Conservation (phyloP, 306 rosid species). For the Dalbergia cochinchinensis region DNA sequence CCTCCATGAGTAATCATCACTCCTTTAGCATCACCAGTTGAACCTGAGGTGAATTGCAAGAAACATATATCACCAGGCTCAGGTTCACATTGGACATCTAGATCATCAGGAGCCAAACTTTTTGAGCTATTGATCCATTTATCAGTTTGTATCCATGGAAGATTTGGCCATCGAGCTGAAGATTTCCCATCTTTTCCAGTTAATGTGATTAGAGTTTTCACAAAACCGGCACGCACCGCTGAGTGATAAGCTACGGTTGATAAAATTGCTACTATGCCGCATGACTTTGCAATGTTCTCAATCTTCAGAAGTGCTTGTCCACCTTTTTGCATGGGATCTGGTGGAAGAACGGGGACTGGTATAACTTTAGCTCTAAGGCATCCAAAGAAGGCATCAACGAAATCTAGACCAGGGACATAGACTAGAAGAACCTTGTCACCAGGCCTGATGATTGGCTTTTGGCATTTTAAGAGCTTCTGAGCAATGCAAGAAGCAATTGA, state of each 20-base stretch:
- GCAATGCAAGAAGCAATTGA: conserved; percentile 84
- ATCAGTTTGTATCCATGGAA: conserved; percentile 92
- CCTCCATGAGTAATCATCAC: conserved; percentile 96
- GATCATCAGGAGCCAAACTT: conserved; percentile 43
- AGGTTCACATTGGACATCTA: conserved; percentile 62
- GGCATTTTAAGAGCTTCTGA: conserved; percentile 72
- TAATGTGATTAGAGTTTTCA: conserved; percentile 69
- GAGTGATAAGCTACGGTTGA: conserved; percentile 78
- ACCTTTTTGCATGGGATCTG: conserved; percentile 90
- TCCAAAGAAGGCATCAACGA: conserved; percentile 90
- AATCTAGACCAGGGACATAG: conserved; percentile 87
- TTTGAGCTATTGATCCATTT: conserved; percentile 72
- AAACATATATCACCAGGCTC: conserved; percentile 69
- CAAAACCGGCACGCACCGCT: conserved; percentile 81
- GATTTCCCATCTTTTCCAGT: conserved; percentile 62
- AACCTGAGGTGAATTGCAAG: conserved; percentile 91
- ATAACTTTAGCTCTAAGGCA: conserved; percentile 83
- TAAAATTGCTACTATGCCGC: conserved; percentile 81
- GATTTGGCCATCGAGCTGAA: conserved; percentile 79
- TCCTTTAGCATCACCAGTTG: conserved; percentile 97
- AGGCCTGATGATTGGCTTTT: conserved; percentile 76
- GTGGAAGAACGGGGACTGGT: conserved; percentile 96
- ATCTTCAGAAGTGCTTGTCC: conserved; percentile 90
- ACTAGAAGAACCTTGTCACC: conserved; percentile 85
- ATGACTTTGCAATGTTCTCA: conserved; percentile 84